Percentiles rank a stretch among this genome's conserved stretches.
phyloP scores from a whole-genome alignment of 805 yeast genomes.

The Komagataella pastoris region DNA sequence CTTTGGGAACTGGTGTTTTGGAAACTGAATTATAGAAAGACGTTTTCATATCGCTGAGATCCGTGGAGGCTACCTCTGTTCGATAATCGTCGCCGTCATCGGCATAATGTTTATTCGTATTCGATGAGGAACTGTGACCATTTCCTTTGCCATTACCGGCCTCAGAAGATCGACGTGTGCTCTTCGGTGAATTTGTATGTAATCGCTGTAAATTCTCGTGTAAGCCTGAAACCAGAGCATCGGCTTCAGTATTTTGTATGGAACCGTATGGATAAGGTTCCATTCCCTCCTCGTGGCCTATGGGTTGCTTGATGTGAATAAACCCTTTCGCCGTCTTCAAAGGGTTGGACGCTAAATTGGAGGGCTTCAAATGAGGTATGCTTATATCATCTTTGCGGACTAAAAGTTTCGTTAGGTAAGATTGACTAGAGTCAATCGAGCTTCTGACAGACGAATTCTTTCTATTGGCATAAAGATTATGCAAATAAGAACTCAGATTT shows the following conservation, averaged over 20 bases:
- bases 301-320: slow-evolving; percentile 42
- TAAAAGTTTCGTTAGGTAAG: slow-evolving; percentile 1
- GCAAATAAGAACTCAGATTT: slow-evolving; percentile 57
- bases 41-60: slow-evolving; percentile 10
- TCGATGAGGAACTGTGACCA: not conserved
- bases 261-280: slow-evolving; percentile 6
- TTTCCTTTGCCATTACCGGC: slow-evolving; percentile 6
- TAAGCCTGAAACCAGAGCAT: slow-evolving; percentile 22
- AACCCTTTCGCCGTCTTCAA: slow-evolving; percentile 48
- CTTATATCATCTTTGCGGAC: not conserved
- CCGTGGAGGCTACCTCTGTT: slow-evolving; percentile 6
- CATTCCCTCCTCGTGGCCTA: not conserved
- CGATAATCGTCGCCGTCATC: not conserved
- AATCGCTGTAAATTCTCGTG: slow-evolving; percentile 12
- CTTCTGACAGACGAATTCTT: slow-evolving; percentile 24
- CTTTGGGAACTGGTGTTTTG: slow-evolving; percentile 1
- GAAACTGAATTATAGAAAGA: slow-evolving; percentile 1
- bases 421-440: slow-evolving; percentile 19
- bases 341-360: slow-evolving; percentile 61
- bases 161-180: slow-evolving; percentile 7
- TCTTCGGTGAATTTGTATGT: not conserved
- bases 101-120: not conserved
- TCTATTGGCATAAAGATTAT: slow-evolving; percentile 26
- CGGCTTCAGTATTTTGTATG: slow-evolving; percentile 31
- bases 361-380: slow-evolving; percentile 26